phyloP scores from a whole-genome alignment of 179 eudicot species.

The Beta lomatogona region DNA sequence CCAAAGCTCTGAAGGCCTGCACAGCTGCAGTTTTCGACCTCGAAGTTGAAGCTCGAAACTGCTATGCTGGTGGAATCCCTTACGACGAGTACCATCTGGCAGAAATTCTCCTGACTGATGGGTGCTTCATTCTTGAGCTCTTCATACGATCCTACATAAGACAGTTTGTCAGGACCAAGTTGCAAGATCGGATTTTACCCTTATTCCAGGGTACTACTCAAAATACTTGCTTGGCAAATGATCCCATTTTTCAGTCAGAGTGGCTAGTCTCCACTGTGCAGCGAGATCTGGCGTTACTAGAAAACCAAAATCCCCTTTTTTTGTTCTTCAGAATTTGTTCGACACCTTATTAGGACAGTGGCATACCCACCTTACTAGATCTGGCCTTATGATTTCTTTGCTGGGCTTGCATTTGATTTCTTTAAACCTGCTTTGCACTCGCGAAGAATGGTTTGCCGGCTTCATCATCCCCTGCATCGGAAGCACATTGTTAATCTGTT shows the following conservation, averaged over 20 bases:
- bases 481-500: constrained; percentile 17
- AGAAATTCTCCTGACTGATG: constrained; percentile 7
- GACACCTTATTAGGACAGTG: constrained; percentile 4
- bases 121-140: constrained; percentile 19
- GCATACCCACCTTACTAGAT: not conserved
- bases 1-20: not conserved
- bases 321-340: constrained; percentile 11
- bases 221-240: constrained; percentile 3
- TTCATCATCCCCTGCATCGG: constrained; percentile 3
- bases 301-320: constrained; percentile 20
- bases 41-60: constrained; percentile 13
- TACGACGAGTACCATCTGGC: constrained; percentile 5
- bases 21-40: not conserved
- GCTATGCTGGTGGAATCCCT: constrained; percentile 8
- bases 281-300: constrained; percentile 18
- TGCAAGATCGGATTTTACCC: constrained; percentile 13
- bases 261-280: constrained; percentile 10
- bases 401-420: constrained; percentile 17
- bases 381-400: constrained; percentile 9
- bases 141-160: constrained; percentile 13
- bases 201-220: not conserved
- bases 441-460: constrained; percentile 6
- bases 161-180: not conserved
- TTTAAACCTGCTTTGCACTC: constrained; percentile 21
- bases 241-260: constrained; percentile 18